These are phyloP conservation scores for Fragilariopsis cylindrus DNA, from an alignment of 108 stramenopile genomes.

Conservation along the genomic window DNA sequence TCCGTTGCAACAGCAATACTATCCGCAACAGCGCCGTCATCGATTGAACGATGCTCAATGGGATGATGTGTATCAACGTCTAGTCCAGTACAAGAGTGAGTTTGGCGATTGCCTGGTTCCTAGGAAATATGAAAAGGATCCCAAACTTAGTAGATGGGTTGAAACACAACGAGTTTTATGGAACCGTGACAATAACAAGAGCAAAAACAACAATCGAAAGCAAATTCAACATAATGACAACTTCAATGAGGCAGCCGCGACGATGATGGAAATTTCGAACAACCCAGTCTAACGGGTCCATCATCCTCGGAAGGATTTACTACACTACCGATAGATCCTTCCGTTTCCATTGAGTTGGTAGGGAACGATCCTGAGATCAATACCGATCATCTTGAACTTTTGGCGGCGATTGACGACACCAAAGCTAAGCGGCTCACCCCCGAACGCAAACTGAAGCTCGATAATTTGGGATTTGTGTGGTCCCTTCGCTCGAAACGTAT, in stretches of 20 bases:
- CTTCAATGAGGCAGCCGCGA: background rate
- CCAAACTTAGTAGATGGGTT: slow-evolving; percentile 52
- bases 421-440: slow-evolving; percentile 3
- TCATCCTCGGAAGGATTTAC: background rate
- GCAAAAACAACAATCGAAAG: background rate
- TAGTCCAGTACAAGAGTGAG: slow-evolving; percentile 54
- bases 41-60: slow-evolving; percentile 29
- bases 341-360: background rate
- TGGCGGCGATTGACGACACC: background rate
- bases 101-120: slow-evolving; percentile 59
- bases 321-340: background rate
- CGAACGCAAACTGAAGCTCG: slow-evolving; percentile 49
- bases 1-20: background rate
- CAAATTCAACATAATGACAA: background rate
- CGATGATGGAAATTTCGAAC: background rate
- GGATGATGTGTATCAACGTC: slow-evolving; percentile 51
- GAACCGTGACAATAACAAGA: slow-evolving; percentile 26
- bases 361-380: background rate
- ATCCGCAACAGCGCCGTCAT: slow-evolving; percentile 7
- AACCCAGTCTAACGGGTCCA: background rate
- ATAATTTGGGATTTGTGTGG: slow-evolving; percentile 64
- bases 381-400: background rate
- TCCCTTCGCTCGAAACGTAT: slow-evolving; percentile 53
- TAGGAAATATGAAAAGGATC: slow-evolving; percentile 47
- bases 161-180: slow-evolving; percentile 47